phyloP scores from a whole-genome alignment of 1,284 basidiomycete species.

The Cryptococcus sp. region DNA sequence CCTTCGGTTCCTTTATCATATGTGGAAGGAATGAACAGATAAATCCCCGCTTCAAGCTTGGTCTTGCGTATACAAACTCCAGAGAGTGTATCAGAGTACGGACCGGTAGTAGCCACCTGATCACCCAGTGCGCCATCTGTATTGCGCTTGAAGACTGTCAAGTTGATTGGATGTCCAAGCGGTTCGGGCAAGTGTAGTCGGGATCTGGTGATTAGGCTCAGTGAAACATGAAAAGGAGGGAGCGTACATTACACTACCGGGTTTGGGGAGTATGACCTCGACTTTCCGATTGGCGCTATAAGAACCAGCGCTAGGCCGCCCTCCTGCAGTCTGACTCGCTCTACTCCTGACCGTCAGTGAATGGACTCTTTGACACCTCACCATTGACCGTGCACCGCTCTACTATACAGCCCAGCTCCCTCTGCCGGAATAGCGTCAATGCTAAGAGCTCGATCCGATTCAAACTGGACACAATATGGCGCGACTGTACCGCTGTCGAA shows the following conservation, averaged over 20 bases:
- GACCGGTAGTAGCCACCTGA: conserved; percentile 65
- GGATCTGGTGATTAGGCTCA: conserved; percentile 5
- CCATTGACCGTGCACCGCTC: conserved; percentile 65
- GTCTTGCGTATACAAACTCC: conserved; percentile 63
- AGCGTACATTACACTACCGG: conserved; percentile 61
- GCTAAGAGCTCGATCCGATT: conserved; percentile 55
- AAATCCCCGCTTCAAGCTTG: conserved; percentile 59
- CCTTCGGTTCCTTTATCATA: conserved; percentile 56
- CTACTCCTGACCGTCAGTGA: not conserved
- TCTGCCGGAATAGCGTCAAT: conserved; percentile 58
- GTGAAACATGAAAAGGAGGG: not conserved
- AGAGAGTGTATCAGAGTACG: conserved; percentile 63
- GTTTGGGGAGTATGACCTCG: conserved; percentile 57
- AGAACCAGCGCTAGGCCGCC: conserved; percentile 60
- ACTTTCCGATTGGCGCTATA: conserved; percentile 68
- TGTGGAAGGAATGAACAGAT: conserved; percentile 69
- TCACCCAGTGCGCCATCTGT: conserved; percentile 41
- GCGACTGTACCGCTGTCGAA: conserved; percentile 71
- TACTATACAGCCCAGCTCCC: conserved; percentile 84
- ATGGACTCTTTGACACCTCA: conserved; percentile 40
- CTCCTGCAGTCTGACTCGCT: conserved; percentile 53
- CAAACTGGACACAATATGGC: conserved; percentile 60
- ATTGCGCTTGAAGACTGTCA: conserved; percentile 43
- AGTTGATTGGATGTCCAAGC: conserved; percentile 37
- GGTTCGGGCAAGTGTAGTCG: conserved; percentile 18